These are phyloP conservation scores for Talaromyces proteolyticus DNA, from an alignment of 495 filamentous ascomycete genomes.

Conservation along the genomic window DNA sequence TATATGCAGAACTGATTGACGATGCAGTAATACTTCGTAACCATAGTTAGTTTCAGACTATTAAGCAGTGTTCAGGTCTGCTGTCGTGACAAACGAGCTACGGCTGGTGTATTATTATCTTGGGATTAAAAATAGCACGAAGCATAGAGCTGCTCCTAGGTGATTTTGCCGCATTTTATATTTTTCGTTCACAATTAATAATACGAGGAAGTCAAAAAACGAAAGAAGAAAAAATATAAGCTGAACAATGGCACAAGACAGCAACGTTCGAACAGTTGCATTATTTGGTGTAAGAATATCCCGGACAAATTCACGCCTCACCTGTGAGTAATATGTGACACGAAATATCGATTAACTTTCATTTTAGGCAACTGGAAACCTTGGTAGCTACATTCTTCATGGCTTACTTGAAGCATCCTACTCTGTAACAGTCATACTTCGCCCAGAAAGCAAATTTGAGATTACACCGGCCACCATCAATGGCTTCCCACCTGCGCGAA, in stretches of 20 bases:
- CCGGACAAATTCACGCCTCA: no score
- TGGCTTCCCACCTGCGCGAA: neutral
- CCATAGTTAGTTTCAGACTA: no score
- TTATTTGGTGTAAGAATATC: neutral
- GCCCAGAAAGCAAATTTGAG: neutral
- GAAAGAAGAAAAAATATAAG: neutral
- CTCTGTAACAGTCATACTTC: neutral
- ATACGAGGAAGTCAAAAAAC: neutral
- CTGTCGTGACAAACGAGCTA: no score
- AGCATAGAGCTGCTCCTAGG: no score
- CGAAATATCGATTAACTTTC: neutral
- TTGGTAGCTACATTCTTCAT: neutral
- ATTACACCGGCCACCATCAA: neutral
- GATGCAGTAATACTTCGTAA: no score
- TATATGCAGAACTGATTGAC: no score
- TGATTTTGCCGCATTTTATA: no score
- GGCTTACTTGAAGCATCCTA: neutral
- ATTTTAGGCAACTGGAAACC: neutral
- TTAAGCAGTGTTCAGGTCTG: no score
- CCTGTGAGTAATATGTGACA: no score
- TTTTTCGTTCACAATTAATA: neutral
- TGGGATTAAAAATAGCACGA: no score
- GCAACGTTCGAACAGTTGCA: neutral
- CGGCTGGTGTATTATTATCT: no score
- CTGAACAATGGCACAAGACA: neutral